Conservation (phyloP, 73 alveolate genomes). For the Tetrahymena elliotti region DNA sequence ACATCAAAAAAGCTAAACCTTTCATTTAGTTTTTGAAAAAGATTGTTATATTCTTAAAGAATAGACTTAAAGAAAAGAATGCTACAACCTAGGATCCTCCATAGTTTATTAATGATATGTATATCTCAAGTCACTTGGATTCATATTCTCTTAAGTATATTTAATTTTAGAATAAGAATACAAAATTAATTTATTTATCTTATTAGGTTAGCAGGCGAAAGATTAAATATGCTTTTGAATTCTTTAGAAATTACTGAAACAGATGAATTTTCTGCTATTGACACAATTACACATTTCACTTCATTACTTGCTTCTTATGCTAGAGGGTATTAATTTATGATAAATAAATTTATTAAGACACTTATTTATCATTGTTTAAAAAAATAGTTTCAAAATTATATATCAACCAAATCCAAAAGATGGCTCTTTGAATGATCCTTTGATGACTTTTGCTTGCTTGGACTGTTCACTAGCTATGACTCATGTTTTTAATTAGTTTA, state of each 20-base stretch:
- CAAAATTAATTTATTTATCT: constrained; percentile 29
- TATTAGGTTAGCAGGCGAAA: constrained; percentile 56
- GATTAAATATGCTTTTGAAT: constrained; percentile 52
- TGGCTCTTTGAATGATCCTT: constrained; percentile 55
- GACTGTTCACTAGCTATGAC: constrained; percentile 71
- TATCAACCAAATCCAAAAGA: constrained; percentile 69
- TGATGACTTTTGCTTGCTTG: constrained; percentile 63
- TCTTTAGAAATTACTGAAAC: constrained; percentile 54
- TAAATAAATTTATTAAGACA: too few relatives aligned
- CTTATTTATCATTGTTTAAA: too few relatives aligned
- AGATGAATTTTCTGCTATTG: constrained; percentile 54
- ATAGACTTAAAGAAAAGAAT: constrained; percentile 42
- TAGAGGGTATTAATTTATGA: constrained; percentile 32
- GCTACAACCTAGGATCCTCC: neutral
- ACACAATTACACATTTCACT: constrained; percentile 59
- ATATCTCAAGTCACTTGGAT: neutral
- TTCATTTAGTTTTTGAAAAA: constrained; percentile 62
- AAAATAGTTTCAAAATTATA: constrained; percentile 47
- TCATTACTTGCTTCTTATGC: constrained; percentile 51
- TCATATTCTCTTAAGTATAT: constrained; percentile 29
- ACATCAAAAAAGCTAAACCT: constrained; percentile 69
- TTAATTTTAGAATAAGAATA: constrained; percentile 2
- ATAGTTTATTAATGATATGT: neutral
- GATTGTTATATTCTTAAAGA: constrained; percentile 49
- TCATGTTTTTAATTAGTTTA: constrained; percentile 50